A percentile compares a stretch with the other conserved stretches of the same genome.
Conservation (phyloP, 2,329 filamentous ascomycete species). For the Aspergillus jensenii region DNA sequence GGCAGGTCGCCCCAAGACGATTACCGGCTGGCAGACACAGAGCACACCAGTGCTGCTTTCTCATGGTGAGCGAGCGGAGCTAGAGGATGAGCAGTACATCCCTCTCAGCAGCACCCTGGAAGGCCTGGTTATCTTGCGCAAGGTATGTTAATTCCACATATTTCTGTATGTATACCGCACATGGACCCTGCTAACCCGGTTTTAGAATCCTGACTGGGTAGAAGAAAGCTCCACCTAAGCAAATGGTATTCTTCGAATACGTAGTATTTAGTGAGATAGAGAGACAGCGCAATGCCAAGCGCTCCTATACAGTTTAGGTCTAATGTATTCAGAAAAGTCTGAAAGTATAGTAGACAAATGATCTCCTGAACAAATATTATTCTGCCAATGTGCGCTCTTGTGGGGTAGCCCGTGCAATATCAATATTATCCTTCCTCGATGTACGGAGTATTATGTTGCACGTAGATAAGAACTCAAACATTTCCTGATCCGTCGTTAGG, state of each 20-base stretch:
- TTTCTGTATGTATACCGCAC: background rate
- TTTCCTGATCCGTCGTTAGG: slow-evolving; percentile 35
- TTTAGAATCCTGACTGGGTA: slow-evolving; percentile 48
- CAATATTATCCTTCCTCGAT: background rate
- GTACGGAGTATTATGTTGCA: no score
- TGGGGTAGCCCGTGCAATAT: background rate
- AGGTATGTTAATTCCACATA: slow-evolving; percentile 61
- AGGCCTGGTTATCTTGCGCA: slow-evolving; percentile 91
- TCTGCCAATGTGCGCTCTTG: background rate
- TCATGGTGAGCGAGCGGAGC: slow-evolving; percentile 92
- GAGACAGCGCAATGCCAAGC: slow-evolving; percentile 20
- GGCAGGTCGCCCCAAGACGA: slow-evolving; percentile 95
- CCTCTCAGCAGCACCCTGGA: slow-evolving; percentile 88
- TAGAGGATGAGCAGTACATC: slow-evolving; percentile 97
- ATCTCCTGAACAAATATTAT: background rate
- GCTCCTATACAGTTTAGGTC: slow-evolving; percentile 27
- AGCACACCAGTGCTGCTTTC: slow-evolving; percentile 94
- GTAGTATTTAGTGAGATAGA: slow-evolving; percentile 17
- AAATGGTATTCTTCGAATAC: slow-evolving; percentile 18
- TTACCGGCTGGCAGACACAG: slow-evolving; percentile 99
- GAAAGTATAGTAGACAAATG: slow-evolving; percentile 31
- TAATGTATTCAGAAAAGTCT: slow-evolving; percentile 38
- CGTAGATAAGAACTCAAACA: background rate
- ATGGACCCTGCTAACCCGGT: slow-evolving; percentile 23
- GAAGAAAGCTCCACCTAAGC: slow-evolving; percentile 33